Base-by-base conservation (phyloP, 139 green algal genomes). In the Volvox africanus region DNA sequence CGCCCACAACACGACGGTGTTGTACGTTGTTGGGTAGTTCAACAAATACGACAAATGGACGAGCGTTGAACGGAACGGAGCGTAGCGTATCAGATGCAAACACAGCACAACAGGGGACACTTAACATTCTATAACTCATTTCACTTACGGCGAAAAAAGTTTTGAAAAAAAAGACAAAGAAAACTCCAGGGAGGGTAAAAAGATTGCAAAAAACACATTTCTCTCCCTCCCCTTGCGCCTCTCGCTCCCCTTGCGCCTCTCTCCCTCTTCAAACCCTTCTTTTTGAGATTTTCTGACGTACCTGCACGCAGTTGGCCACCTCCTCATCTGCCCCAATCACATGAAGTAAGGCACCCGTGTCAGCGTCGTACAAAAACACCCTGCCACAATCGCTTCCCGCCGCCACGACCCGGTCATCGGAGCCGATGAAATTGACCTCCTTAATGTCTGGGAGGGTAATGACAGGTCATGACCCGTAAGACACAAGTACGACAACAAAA, bases 291-390 rank as follows among this genome's bases (percentile, higher is more conserved):
- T n/a, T n/a, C n/a, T n/a, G n/a, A 3, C 88, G 1, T n/a, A 93
- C 92, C 90, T 94, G 92, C 44, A 96, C 94, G 37, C 96, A 98
- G 93, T 99, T 99, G 86, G 91, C 95, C 12, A 99, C 96, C 79
- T 96, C 94, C 69, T 98, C 96, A 77, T 99, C 97, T 1, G 96
- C 97, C 73, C 95, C 55, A 55, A 98, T 86, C 11, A 93, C 94
- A 6, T 82, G 84, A 62, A 97, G 73, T 2, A 86, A 50, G 20
- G 65, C 77, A 24, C 93, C 96, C 26, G 76, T 96, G 28, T 89
- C 92, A 0, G 95, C 93, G 33, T 95, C 80, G 88, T 97, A 98
- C 32, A 99, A 93, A 88, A 96, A 98, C 28, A 98, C 94, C 16
- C 90, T 91, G n/a, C 97, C 97, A 76, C 97, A 95, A 86, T 99